Conservation (phyloP, 345 rosid genomes). For the Brassica cretica region DNA sequence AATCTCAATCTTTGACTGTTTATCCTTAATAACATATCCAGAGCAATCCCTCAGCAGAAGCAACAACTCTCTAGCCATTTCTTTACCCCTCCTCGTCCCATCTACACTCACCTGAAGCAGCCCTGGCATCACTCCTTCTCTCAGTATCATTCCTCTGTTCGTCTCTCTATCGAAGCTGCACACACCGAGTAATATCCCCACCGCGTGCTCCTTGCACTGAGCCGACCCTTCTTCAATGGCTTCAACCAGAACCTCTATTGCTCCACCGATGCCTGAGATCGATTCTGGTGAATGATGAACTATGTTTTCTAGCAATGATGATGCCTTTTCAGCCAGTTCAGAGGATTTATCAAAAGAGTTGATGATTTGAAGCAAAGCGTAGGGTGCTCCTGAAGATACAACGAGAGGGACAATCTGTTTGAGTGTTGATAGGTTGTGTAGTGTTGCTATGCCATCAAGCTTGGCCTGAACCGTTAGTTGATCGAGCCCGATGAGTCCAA, state of each 20-base stretch:
- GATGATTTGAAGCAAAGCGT: constrained; percentile 54
- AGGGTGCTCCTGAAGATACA: constrained; percentile 52
- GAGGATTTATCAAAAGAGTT: constrained; percentile 47
- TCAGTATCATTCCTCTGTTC: constrained; percentile 63
- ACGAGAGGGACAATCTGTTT: constrained; percentile 52
- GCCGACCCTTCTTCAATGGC: constrained; percentile 71
- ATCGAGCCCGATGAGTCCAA: constrained; percentile 33
- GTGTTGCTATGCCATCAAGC: constrained; percentile 64
- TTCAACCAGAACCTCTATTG: constrained; percentile 66
- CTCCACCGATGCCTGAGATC: constrained; percentile 41
- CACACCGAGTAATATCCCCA: constrained; percentile 56
- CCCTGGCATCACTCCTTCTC: constrained; percentile 81
- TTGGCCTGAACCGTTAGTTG: constrained; percentile 46
- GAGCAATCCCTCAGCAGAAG: constrained; percentile 64
- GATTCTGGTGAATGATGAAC: constrained; percentile 45
- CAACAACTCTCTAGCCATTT: constrained; percentile 61
- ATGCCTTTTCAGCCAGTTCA: constrained; percentile 59
- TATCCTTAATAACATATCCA: constrained; percentile 29
- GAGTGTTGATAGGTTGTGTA: constrained; percentile 76
- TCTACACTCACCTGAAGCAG: constrained; percentile 75
- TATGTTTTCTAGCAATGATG: constrained; percentile 56
- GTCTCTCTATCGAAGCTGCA: constrained; percentile 67
- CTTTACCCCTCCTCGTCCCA: constrained; percentile 67
- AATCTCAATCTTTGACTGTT: constrained; percentile 50
- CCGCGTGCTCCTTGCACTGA: constrained; percentile 71